Evolutionary conservation across 371 early-diverging fungal species (phyloP).

Genomic region (Lichtheimia hyalospora): DNA sequence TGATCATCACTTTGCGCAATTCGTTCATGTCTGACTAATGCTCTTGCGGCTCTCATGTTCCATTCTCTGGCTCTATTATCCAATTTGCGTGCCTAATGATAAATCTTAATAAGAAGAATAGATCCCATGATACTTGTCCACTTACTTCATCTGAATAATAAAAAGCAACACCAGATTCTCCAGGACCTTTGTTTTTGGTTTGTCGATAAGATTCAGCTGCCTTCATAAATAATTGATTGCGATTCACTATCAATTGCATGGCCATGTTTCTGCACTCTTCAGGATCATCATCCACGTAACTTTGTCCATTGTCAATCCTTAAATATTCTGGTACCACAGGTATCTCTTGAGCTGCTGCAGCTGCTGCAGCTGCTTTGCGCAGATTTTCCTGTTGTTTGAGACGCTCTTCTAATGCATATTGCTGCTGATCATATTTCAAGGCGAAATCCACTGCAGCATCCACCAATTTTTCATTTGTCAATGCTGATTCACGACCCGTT

Average conservation of each 20-base stretch:
- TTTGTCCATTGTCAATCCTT: constrained; percentile 37
- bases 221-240: constrained; percentile 66
- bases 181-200: constrained; percentile 50
- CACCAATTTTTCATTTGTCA: constrained; percentile 24
- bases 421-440: constrained; percentile 33
- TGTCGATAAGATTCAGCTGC: constrained; percentile 59
- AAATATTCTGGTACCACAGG: constrained; percentile 48
- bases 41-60: constrained; percentile 76
- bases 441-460: constrained; percentile 50
- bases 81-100: constrained; percentile 46
- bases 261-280: constrained; percentile 61
- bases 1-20: constrained; percentile 49
- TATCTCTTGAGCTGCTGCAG: constrained; percentile 11
- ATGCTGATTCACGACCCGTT: constrained; percentile 8
- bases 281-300: constrained; percentile 61
- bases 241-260: constrained; percentile 42
- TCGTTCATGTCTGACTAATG: constrained; percentile 57
- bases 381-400: constrained; percentile 8
- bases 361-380: constrained; percentile 7
- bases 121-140: background rate
- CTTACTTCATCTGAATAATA: constrained; percentile 64
- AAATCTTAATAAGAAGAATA: too few relatives aligned
- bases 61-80: constrained; percentile 63
- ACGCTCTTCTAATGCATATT: constrained; percentile 29
- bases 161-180: constrained; percentile 65